A percentile compares a stretch with the other conserved stretches of the same genome.
phyloP scores from a whole-genome alignment of 129 eudicot genomes.

The Chrysanthemum makinoi region DNA sequence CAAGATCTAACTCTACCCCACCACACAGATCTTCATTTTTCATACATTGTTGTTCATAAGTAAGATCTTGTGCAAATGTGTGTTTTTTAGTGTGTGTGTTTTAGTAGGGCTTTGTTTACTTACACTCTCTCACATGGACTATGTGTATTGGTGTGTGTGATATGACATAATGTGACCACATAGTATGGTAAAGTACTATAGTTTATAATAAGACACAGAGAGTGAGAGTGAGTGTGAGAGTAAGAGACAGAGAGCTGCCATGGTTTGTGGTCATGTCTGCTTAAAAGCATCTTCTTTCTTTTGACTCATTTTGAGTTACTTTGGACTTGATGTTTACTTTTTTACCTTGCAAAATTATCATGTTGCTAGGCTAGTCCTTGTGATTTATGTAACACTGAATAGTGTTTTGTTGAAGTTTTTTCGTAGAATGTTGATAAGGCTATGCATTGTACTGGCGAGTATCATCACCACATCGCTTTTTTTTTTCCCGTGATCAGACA shows the following conservation, averaged over 20 bases:
- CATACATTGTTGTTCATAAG: conserved; percentile 15
- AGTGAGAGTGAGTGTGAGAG: conserved; percentile 21
- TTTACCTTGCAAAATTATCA: too few relatives aligned
- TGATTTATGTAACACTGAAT: too few relatives aligned
- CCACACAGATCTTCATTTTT: conserved; percentile 32
- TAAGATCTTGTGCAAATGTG: conserved; percentile 13
- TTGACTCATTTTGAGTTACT: conserved; percentile 25
- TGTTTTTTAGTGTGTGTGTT: conserved; percentile 7
- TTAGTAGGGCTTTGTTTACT: conserved; percentile 12
- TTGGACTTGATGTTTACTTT: conserved; percentile 9
- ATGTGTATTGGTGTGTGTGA: conserved; percentile 17
- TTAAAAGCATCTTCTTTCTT: conserved; percentile 39
- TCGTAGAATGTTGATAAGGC: too few relatives aligned
- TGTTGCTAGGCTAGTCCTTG: too few relatives aligned
- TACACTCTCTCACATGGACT: neutral
- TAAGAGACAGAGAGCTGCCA: conserved; percentile 38
- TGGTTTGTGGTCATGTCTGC: conserved; percentile 40
- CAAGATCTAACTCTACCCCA: conserved; percentile 36
- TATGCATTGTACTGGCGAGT: too few relatives aligned
- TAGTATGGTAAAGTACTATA: neutral
- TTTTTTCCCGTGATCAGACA: too few relatives aligned
- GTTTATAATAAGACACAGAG: conserved; percentile 34
- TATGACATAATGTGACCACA: conserved; percentile 11
- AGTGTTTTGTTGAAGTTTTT: too few relatives aligned
- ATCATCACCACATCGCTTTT: too few relatives aligned